phyloP scores from a whole-genome alignment of 225 moss, liverwort and hornwort genomes.

The Physcomitrium patens region DNA sequence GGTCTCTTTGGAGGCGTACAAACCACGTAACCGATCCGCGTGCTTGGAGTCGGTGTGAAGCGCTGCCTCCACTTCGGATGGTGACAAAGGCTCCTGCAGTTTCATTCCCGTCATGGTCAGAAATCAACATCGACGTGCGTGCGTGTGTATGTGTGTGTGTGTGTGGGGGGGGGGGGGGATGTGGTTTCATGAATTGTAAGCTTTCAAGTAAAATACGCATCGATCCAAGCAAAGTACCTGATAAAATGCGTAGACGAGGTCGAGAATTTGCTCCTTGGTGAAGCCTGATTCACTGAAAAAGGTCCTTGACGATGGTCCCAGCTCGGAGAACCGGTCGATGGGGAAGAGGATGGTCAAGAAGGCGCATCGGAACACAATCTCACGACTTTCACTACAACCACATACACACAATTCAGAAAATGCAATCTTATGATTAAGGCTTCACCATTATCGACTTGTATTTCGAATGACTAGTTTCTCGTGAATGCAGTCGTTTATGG shows the following conservation, averaged over 20 bases:
- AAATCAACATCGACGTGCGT: too few species aligned
- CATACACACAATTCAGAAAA: background rate
- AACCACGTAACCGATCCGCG: conserved; percentile 52
- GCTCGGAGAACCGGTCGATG: conserved; percentile 65
- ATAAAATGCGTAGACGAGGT: conserved; percentile 51
- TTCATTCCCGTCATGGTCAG: background rate
- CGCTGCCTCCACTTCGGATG: conserved; percentile 55
- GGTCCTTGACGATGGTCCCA: conserved; percentile 61
- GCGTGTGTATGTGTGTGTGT: too few species aligned
- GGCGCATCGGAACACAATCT: conserved; percentile 54
- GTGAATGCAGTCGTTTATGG: background rate
- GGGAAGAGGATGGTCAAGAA: conserved; percentile 66
- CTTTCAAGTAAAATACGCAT: background rate
- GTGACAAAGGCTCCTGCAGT: conserved; percentile 47
- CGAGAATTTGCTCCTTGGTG: conserved; percentile 49
- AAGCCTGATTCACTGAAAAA: conserved; percentile 60
- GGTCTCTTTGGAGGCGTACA: conserved; percentile 39
- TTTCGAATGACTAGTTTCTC: background rate
- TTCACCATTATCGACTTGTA: background rate
- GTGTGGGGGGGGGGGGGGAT: background rate
- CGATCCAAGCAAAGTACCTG: conserved; percentile 33
- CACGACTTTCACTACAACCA: conserved; percentile 54
- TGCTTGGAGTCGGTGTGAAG: conserved; percentile 68
- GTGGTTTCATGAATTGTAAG: background rate
- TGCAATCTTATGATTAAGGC: background rate